Base-by-base conservation (phyloP, 208 protist genomes). In the Leishmania tropica region DNA sequence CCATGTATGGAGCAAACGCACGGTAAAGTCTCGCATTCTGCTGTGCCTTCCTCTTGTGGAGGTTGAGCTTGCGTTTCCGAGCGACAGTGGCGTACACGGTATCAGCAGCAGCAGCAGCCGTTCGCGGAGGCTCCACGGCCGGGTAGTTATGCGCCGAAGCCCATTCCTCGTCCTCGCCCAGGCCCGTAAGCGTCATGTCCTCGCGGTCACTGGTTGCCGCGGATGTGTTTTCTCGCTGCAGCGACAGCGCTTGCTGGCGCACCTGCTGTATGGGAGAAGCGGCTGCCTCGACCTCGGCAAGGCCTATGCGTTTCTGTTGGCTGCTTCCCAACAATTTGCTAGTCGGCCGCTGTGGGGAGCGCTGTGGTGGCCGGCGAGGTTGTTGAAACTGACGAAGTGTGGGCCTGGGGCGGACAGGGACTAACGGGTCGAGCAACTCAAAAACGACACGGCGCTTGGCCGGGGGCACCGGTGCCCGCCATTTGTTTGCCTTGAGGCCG, bases 1-100 rank as follows among this genome's bases (percentile, higher is more conserved):
- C 51, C 80, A 79, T 78, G 80, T 83, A 83, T 8, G 80, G 80
- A 2, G 80, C 73, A 37, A 76, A 28, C 48, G 1, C 21, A 42
- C 31, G 47, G n/a, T 42, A 11, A 4, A 51, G 37, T 1, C 56
- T 56, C 21, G 17, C 37, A 11, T 48, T 51, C 40, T 67, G 75
- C 37, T 48, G 1, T 24, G 21, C 54, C 28, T 15, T n/a, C 45
- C 51, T 78, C 54, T n/a, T 65, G 3, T 15, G 42, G 31, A 51
- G 35, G n/a, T 8, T 6, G 31, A 28, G 56, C 37, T 70, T 58
- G 19, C 72, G 72, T 11, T 37, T 54, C 31, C 28, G 45, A 31
- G 6, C 2, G 0, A 15, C 17, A 31, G 17, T 71, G 42, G 24
- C 21, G 17, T 21, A 35, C 0, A 7, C 13, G 3, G n/a, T 5